These are phyloP conservation scores for Thelonectria discophora DNA, from an alignment of 2,329 filamentous ascomycete species.

Conservation along the genomic window DNA sequence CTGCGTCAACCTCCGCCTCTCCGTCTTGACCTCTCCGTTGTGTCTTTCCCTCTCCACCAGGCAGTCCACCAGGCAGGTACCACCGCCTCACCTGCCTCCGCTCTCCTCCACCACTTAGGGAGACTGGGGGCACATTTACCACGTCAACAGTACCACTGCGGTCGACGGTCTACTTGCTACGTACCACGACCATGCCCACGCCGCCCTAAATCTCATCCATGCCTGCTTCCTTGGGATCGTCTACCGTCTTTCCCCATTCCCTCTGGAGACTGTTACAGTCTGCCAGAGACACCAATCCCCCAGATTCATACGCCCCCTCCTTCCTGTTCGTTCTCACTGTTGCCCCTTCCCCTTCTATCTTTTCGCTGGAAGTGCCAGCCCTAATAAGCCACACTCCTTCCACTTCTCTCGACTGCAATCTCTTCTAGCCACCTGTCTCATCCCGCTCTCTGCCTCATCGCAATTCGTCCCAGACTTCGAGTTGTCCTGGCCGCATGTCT, in stretches of 20 bases:
- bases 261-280: slow-evolving; percentile 15
- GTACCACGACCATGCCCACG: slow-evolving; percentile 14
- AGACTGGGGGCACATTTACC: not conserved
- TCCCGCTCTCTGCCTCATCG: slow-evolving; percentile 30
- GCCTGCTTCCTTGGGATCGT: slow-evolving; percentile 35
- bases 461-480: not conserved
- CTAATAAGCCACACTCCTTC: slow-evolving; percentile 25
- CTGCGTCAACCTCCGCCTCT: slow-evolving; percentile 13
- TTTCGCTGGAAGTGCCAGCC: slow-evolving; percentile 35
- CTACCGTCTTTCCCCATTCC: slow-evolving; percentile 38
- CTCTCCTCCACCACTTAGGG: slow-evolving; percentile 27
- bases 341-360: slow-evolving; percentile 20
- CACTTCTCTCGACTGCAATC: slow-evolving; percentile 22
- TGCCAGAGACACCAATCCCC: not conserved
- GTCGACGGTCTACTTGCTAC: not conserved
- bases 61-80: slow-evolving; percentile 3
- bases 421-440: slow-evolving; percentile 33
- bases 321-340: slow-evolving; percentile 25
- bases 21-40: slow-evolving; percentile 13
- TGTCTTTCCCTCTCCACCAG: slow-evolving; percentile 22
- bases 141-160: slow-evolving; percentile 12
- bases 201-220: slow-evolving; percentile 35
- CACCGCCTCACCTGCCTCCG: slow-evolving; percentile 23
- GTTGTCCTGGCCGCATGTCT: slow-evolving; percentile 26
- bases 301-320: slow-evolving; percentile 34